Conservation (phyloP, 257 asterid genomes). For the Solanum sejunctum region DNA sequence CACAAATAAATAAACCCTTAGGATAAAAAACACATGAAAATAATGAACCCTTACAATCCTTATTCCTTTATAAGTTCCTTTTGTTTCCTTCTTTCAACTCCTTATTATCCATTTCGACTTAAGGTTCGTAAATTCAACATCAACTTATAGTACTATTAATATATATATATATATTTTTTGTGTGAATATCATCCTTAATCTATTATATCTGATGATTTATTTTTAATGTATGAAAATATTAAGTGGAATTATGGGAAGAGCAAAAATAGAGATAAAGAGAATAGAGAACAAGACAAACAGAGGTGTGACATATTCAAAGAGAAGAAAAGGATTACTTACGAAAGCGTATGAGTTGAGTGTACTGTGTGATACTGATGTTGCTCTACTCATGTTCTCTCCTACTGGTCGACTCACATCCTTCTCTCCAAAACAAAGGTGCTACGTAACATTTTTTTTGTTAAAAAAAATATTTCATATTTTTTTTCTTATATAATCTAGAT, state of each 20-base stretch:
- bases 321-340: neutral
- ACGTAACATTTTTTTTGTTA: neutral
- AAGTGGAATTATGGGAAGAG: neutral
- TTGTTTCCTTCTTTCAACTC: too few relatives aligned
- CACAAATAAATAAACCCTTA: too few relatives aligned
- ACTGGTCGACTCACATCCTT: neutral
- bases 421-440: neutral
- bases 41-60: too few relatives aligned
- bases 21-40: too few relatives aligned
- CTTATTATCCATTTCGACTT: too few relatives aligned
- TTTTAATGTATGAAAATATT: neutral
- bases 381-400: neutral
- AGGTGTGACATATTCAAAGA: neutral
- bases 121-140: too few relatives aligned
- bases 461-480: too few relatives aligned
- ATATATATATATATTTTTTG: neutral
- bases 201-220: neutral
- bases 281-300: neutral
- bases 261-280: neutral
- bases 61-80: too few relatives aligned
- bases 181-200: neutral
- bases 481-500: too few relatives aligned
- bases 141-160: too few relatives aligned
- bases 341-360: neutral
- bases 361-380: neutral